phyloP scores from a whole-genome alignment of 805 yeast species.

The Wickerhamiella shivajii region DNA sequence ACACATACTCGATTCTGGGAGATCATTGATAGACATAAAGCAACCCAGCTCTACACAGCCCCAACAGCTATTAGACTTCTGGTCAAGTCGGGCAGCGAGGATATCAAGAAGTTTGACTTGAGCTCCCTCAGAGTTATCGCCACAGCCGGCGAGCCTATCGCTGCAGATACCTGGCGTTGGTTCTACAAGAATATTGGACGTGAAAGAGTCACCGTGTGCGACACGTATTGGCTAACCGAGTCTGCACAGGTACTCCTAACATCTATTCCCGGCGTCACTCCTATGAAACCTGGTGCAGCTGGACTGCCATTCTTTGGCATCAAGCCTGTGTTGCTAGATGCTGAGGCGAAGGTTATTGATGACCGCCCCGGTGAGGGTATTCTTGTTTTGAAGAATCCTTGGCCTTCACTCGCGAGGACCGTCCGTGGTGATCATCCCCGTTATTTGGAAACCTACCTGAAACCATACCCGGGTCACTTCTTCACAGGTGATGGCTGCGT shows the following conservation, averaged over 20 bases:
- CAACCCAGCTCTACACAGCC: slow-evolving; percentile 87
- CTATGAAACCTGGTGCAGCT: slow-evolving; percentile 77
- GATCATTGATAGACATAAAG: slow-evolving; percentile 71
- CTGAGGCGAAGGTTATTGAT: slow-evolving; percentile 49
- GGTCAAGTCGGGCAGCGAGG: slow-evolving; percentile 68
- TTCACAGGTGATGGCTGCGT: slow-evolving; percentile 89
- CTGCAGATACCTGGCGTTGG: slow-evolving; percentile 95
- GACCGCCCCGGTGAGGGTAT: slow-evolving; percentile 73
- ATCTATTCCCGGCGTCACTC: slow-evolving; percentile 60
- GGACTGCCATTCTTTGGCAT: slow-evolving; percentile 77
- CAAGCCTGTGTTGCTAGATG: slow-evolving; percentile 56
- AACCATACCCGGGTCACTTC: slow-evolving; percentile 68
- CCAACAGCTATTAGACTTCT: slow-evolving; percentile 88
- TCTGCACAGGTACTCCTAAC: slow-evolving; percentile 69
- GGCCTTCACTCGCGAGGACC: slow-evolving; percentile 82
- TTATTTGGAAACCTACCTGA: slow-evolving; percentile 66
- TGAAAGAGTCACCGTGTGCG: slow-evolving; percentile 61
- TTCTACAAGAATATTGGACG: slow-evolving; percentile 79
- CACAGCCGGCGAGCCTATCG: slow-evolving; percentile 93
- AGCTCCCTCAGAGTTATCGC: slow-evolving; percentile 74
- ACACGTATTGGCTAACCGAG: slow-evolving; percentile 86
- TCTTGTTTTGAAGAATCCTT: slow-evolving; percentile 50
- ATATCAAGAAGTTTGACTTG: slow-evolving; percentile 46
- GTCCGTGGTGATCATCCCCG: slow-evolving; percentile 65
- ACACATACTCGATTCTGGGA: slow-evolving; percentile 72